phyloP scores from a whole-genome alignment of 345 rosid genomes.

The Ricinus communis region DNA sequence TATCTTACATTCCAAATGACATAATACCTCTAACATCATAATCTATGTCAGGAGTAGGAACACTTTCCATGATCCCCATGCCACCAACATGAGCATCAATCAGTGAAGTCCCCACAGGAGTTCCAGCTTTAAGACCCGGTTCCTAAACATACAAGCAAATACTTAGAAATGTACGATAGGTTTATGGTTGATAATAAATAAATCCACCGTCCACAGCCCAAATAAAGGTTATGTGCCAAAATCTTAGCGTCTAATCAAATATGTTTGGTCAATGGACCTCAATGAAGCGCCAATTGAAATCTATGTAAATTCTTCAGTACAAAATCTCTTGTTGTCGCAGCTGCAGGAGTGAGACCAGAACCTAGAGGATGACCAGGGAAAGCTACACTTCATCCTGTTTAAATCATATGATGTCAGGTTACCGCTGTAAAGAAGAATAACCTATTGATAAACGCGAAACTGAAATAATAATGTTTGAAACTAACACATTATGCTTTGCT shows the following conservation, averaged over 20 bases:
- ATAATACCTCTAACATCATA: conserved; percentile 55
- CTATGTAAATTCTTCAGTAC: conserved; percentile 42
- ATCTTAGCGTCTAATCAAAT: conserved; percentile 32
- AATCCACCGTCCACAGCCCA: conserved; percentile 28
- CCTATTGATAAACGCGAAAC: conserved; percentile 1
- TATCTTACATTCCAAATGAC: neutral
- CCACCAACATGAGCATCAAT: conserved; percentile 99
- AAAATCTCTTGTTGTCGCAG: conserved; percentile 83
- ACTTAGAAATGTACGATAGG: conserved; percentile 15
- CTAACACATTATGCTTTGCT: conserved; percentile 1
- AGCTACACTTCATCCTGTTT: conserved; percentile 92
- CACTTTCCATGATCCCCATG: conserved; percentile 90
- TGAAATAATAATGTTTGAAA: neutral
- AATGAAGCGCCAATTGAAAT: conserved; percentile 43
- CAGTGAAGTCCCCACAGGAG: conserved; percentile 84
- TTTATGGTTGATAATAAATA: conserved; percentile 9
- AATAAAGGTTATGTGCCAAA: conserved; percentile 15
- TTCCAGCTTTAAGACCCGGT: conserved; percentile 73
- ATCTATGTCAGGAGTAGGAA: conserved; percentile 44
- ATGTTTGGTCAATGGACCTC: conserved; percentile 35
- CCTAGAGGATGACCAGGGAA: conserved; percentile 97
- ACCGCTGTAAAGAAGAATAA: conserved; percentile 7
- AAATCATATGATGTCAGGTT: conserved; percentile 17
- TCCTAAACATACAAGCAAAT: conserved; percentile 49
- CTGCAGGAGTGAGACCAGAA: conserved; percentile 78